Evolutionary conservation across 176 grass and related monocot genomes (phyloP).

Genomic region (Ampelocalamus luodianensis): DNA sequence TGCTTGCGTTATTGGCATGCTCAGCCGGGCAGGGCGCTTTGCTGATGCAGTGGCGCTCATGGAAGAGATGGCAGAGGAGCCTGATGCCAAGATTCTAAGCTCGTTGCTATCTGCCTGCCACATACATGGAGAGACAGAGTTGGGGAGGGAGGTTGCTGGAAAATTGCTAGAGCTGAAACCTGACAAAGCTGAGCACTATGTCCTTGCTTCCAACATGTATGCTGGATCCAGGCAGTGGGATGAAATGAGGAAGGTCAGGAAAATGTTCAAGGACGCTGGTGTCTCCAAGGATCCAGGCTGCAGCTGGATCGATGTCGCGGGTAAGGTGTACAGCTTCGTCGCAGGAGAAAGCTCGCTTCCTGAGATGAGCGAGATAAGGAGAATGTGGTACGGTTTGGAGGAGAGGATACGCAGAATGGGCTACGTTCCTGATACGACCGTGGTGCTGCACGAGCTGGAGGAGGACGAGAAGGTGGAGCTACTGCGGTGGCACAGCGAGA

Average conservation of each 20-base stretch:
- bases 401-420: conserved; percentile 48
- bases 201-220: conserved; percentile 70
- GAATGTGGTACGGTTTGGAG: conserved; percentile 53
- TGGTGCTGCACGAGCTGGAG: conserved; percentile 56
- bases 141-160: conserved; percentile 47
- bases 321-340: conserved; percentile 61
- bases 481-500: conserved; percentile 65
- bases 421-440: conserved; percentile 51
- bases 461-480: conserved; percentile 60
- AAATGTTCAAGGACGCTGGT: conserved; percentile 50
- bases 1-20: conserved; percentile 57
- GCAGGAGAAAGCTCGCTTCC: conserved; percentile 55
- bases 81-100: conserved; percentile 58
- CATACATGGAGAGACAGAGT: conserved; percentile 53
- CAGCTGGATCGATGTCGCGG: conserved; percentile 66
- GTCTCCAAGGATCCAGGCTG: conserved; percentile 66
- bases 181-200: conserved; percentile 62
- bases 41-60: conserved; percentile 47
- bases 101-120: conserved; percentile 59
- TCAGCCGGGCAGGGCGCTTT: conserved; percentile 57
- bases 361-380: conserved; percentile 46
- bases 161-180: conserved; percentile 63
- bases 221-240: conserved; percentile 53
- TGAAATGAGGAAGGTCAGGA: conserved; percentile 58
- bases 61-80: conserved; percentile 58